phyloP scores from a whole-genome alignment of 108 stramenopile species.

The Nitzschia sp. region DNA sequence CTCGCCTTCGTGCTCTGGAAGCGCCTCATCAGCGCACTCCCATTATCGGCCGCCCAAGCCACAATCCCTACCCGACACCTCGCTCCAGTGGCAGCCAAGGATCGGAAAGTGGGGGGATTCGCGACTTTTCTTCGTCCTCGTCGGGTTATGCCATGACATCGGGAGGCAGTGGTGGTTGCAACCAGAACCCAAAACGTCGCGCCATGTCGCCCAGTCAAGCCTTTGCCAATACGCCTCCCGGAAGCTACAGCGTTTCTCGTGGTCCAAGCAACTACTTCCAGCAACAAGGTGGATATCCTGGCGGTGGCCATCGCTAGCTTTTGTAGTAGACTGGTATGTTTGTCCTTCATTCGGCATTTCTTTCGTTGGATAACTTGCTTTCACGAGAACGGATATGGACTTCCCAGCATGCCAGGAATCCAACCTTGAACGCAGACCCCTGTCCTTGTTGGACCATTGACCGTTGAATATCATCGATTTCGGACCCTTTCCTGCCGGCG shows the following conservation, averaged over 20 bases:
- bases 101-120: constrained; percentile 11
- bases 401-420: no score
- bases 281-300: constrained; percentile 2
- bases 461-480: no score
- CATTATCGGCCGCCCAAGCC: background rate
- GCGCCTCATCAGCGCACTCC: constrained; percentile 9
- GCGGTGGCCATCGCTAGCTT: background rate
- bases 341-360: no score
- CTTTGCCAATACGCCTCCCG: constrained; percentile 4
- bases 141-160: constrained; percentile 15
- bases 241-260: constrained; percentile 10
- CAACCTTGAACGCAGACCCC: no score
- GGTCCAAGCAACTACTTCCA: constrained; percentile 13
- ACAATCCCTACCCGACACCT: constrained; percentile 1
- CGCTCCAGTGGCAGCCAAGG: constrained; percentile 10
- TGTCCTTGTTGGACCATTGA: no score
- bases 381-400: no score
- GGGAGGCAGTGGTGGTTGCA: background rate
- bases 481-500: no score
- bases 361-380: no score
- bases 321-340: no score
- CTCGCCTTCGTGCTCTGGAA: constrained; percentile 34
- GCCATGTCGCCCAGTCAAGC: constrained; percentile 23
- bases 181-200: background rate
- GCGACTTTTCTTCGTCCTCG: constrained; percentile 9